Base-by-base conservation (phyloP, 441 rosid genomes). In the Codiaeum variegatum region DNA sequence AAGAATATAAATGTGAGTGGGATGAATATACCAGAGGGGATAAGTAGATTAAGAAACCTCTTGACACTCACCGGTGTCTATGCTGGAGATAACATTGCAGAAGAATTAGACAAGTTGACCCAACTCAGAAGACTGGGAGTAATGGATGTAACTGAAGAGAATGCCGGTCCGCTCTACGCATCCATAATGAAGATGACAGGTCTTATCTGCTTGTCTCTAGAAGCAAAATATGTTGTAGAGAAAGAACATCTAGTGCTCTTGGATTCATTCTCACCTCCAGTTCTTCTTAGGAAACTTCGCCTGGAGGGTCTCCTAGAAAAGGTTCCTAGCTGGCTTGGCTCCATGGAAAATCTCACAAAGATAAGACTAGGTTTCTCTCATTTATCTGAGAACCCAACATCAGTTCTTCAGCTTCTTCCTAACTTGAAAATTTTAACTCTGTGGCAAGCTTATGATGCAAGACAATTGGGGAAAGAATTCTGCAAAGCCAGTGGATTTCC, bases 401-500 rank as follows among this genome's bases (percentile, higher is more conserved):
- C 47, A 51, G 75, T 76, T 49, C 85, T 83, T 69, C 84, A 80
- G 74, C 46, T 34, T 19, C 81, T 83, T 23, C 85, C 84, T 8
- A 80, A 79, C 79, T 58, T 81, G 76, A 69, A 67, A 75, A 67
- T 7, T n/a, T 55, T 85, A 70, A 79, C 60, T 31, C 47, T 80
- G 42, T 81, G 83, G 76, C 73, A 71, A 69, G 86, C 82, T 66
- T 80, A 78, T 58, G 80, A 81, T 68, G 79, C 73, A 69, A 81
- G 69, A 49, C 77, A 78, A 28, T 28, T 75, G 10, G 85, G 75
- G 26, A 83, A 78, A 76, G 85, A 81, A 62, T 83, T 85, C 76
- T 78, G 84, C 77, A 75, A 72, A 73, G 66, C 67, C 49, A 83
- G 77, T 12, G 83, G 81, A 60, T 85, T 83, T 73, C 81, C 79